Percentiles rank a stretch among this genome's conserved stretches.
These are phyloP conservation scores for Podospora sp. DNA, from an alignment of 495 filamentous ascomycete genomes.

Conservation along the genomic window DNA sequence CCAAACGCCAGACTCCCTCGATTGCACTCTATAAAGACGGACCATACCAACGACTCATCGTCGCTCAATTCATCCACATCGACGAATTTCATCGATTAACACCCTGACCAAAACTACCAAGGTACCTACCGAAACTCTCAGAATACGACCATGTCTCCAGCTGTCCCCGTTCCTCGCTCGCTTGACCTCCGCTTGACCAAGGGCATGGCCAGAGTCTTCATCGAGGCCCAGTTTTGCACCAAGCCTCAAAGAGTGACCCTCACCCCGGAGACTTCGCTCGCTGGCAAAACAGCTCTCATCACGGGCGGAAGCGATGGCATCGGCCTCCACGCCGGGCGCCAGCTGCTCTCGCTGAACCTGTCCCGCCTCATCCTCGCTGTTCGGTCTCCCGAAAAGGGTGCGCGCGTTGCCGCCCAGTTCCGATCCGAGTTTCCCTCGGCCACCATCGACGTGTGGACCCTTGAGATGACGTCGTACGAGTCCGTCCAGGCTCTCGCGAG, in stretches of 20 bases:
- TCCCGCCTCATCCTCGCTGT: slow-evolving; percentile 24
- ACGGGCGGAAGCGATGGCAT: slow-evolving; percentile 57
- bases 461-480: slow-evolving; percentile 54
- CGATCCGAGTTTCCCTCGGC: slow-evolving; percentile 15
- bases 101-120: no score
- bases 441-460: slow-evolving; percentile 52
- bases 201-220: not conserved
- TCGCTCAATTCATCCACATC: no score
- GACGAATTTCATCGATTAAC: no score
- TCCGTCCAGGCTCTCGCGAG: slow-evolving; percentile 45
- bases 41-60: no score
- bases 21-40: no score
- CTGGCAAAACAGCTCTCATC: slow-evolving; percentile 51
- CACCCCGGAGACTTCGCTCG: slow-evolving; percentile 19
- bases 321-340: slow-evolving; percentile 50
- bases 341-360: slow-evolving; percentile 31
- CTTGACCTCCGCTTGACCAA: slow-evolving; percentile 9
- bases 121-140: not conserved
- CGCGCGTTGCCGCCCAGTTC: slow-evolving; percentile 7
- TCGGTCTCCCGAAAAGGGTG: slow-evolving; percentile 25
- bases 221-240: slow-evolving; percentile 14
- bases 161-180: slow-evolving; percentile 2
- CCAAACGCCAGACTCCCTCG: no score
- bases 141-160: not conserved
- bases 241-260: slow-evolving; percentile 4